Base-by-base conservation (phyloP, 495 filamentous ascomycete species). In the Letharia columbiana region DNA sequence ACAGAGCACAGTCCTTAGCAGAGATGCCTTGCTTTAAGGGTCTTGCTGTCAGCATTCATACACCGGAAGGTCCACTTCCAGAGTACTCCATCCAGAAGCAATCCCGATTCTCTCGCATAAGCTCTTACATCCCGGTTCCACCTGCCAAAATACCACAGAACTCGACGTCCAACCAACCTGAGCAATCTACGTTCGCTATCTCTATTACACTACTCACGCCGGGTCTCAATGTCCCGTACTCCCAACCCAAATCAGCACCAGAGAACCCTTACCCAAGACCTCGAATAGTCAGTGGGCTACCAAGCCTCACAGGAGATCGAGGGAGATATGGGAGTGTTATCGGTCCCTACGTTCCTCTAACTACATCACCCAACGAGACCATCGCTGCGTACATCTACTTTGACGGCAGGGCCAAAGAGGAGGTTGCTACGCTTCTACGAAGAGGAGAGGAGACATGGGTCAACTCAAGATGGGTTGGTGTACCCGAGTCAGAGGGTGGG, bases 341-440 rank as follows among this genome's bases (percentile, higher is more conserved):
- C n/a, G 83, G 81, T 54, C 91, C 92, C 1, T 99, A 99, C 75
- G 86, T 91, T 65, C 89, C 93, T 4, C 81, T 95, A 76, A 97
- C 92, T 9, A 85, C 86, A 49, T 92, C 90, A 33, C 86, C 89
- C 60, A 96, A 97, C 72, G 94, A 98, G 77, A 97, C 95, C 3
- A 91, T 99, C 63, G 94, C 94, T 23, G 94, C 94, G 17, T 99
- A 99, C 73, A 97, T 99, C 65, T 98, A 98, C 79, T 99, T 99
- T 72, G 94, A 99, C 75, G 94, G 94, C 17, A 81, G 95, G 60
- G 82, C 85, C 40, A 98, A 99, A 76, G 94, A 99, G 71, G 94
- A 99, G 75, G 96, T 98, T 20, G 94, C 94, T 64, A 99, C 94
- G 42, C 77, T 99, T 52, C 80, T 99, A 44, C 83, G 94, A 63